phyloP scores from a whole-genome alignment of 306 rosid species.

The Mimosa bimucronata region DNA sequence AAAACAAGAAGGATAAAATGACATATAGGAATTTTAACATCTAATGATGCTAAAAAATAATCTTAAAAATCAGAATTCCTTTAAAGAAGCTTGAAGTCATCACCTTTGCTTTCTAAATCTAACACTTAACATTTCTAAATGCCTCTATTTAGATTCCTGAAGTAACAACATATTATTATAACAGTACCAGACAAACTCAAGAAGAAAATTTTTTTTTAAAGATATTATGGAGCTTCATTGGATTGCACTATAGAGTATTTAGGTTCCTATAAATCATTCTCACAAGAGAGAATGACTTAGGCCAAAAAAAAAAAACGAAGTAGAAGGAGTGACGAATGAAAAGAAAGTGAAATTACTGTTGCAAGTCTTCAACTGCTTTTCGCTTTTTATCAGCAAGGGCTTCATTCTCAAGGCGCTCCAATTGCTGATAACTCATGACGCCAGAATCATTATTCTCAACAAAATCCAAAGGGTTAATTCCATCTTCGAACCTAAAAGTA shows the following conservation, averaged over 20 bases:
- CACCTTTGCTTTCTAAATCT: not conserved
- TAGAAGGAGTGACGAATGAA: not conserved
- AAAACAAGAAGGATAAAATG: not conserved
- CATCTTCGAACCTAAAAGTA: slow-evolving; percentile 63
- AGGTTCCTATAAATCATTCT: not conserved
- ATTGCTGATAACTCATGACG: slow-evolving; percentile 58
- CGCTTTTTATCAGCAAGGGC: slow-evolving; percentile 75
- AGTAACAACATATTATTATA: not conserved
- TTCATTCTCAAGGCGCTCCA: slow-evolving; percentile 68
- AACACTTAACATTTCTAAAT: not conserved
- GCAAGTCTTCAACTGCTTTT: slow-evolving; percentile 47
- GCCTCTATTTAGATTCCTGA: not conserved
- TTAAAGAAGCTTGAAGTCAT: not conserved
- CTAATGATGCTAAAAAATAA: not conserved
- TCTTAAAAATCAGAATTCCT: not conserved
- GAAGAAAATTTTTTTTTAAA: not conserved
- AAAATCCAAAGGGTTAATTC: slow-evolving; percentile 68
- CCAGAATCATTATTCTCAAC: slow-evolving; percentile 53
- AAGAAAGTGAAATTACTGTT: slow-evolving; percentile 34
- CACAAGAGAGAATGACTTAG: not conserved
- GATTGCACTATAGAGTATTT: not conserved
- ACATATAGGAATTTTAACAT: not conserved
- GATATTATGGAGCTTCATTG: not conserved
- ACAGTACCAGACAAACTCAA: not conserved
- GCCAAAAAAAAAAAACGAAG: too few species aligned